Evolutionary conservation across 495 filamentous ascomycete species (phyloP), one percentile per base, ranked within the genome.

Genomic region (Halenospora varia): DNA sequence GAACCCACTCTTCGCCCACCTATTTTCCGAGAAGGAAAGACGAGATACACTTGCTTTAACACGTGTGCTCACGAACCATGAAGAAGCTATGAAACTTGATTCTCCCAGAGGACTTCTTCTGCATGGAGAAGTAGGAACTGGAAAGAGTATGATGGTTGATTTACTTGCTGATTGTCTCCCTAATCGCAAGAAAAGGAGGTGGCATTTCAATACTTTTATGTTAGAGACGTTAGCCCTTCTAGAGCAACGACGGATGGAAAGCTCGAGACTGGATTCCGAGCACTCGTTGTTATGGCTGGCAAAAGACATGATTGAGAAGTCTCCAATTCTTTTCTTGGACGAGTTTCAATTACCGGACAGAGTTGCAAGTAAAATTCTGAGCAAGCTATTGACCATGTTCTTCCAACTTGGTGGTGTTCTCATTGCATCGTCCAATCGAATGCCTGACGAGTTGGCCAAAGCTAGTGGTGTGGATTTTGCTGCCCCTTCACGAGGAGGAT

Each of bases 171-270:
- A 87, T 49, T 83, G 81, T 48, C 68, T 89, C 4, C 88, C 88
- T 2, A 87, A 78, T 15, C 68, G 71, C 15, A 81, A 80, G 62
- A 89, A 91, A 69, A 74, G 77, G 52, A 71, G 86, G 54, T 89
- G 83, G 82, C 85, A 90, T 66, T 90, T 88, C 69, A 86, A 87
- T 65, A 87, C 82, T 0, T 90, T 90, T 59, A 89, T 89, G 85
- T 68, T 89, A 9, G 79, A 89, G 55, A 82, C 77, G 1, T 70
- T 88, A 24, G 82, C 85, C 2, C 77, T 74, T 29, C 68, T 90
- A 2, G 88, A 89, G 60, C 65, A 71, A 26, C 74, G 42, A 17
- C 13, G 42, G 4, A 46, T 20, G 13, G 15, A 46, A 8, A 35
- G 29, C 13, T 6, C 42, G 13, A 62, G 51, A 40, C 64, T 66